Conservation (phyloP, 129 eudicot species). For the Solidago caesia region DNA sequence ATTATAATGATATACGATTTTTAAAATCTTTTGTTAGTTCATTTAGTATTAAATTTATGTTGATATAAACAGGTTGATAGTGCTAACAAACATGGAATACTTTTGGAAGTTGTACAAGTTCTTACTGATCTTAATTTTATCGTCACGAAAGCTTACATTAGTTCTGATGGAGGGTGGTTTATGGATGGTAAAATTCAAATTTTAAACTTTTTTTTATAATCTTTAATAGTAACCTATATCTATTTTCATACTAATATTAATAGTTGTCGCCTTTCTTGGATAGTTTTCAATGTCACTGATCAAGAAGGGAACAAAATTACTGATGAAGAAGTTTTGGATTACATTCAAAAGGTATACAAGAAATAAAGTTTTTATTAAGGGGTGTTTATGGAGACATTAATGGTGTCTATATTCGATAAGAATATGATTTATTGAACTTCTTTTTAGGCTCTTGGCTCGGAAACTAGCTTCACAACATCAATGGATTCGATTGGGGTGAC, state of each 20-base stretch:
- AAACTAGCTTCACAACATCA: slow-evolving; percentile 69
- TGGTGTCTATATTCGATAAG: neutral
- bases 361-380: neutral
- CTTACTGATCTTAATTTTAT: slow-evolving; percentile 89
- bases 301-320: slow-evolving; percentile 92
- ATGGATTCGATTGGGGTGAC: slow-evolving; percentile 73
- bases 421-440: neutral
- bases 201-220: neutral
- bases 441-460: slow-evolving; percentile 77
- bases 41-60: slow-evolving; percentile 3
- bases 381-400: neutral
- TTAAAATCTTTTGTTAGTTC: neutral
- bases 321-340: slow-evolving; percentile 71
- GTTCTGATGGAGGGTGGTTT: slow-evolving; percentile 99
- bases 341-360: slow-evolving; percentile 66
- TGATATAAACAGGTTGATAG: slow-evolving; percentile 75
- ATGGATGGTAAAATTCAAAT: slow-evolving; percentile 76
- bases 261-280: neutral
- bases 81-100: slow-evolving; percentile 91
- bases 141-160: slow-evolving; percentile 86
- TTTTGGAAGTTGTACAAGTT: slow-evolving; percentile 91
- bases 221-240: neutral
- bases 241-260: neutral
- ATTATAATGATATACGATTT: neutral
- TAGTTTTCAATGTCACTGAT: slow-evolving; percentile 95